These are phyloP conservation scores for Hepatocystis sp. DNA, from an alignment of 169 alveolate species.

Conservation along the genomic window DNA sequence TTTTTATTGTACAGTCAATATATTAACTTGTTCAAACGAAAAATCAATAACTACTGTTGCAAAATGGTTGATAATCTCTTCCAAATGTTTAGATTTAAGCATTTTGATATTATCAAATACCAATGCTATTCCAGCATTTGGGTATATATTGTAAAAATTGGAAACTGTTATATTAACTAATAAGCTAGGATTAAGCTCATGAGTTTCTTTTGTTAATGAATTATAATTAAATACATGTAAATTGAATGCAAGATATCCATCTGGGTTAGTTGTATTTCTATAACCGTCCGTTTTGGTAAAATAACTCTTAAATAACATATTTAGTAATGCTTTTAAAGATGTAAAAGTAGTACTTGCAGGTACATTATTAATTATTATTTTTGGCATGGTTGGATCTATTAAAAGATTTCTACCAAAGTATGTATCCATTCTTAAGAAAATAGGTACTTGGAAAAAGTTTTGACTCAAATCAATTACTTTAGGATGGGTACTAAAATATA, in stretches of 20 bases:
- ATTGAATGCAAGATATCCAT: not conserved
- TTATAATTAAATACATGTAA: not conserved
- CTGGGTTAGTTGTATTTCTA: not conserved
- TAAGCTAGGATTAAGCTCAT: slow-evolving; percentile 13
- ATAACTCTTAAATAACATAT: slow-evolving; percentile 6
- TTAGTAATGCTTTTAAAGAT: slow-evolving; percentile 24
- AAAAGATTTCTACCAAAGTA: not conserved
- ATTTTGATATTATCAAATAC: slow-evolving; percentile 21
- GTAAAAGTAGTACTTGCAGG: slow-evolving; percentile 21
- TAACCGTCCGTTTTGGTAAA: slow-evolving; percentile 5
- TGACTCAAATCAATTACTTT: slow-evolving; percentile 41
- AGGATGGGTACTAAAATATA: slow-evolving; percentile 48
- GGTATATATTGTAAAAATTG: slow-evolving; percentile 47
- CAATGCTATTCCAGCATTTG: slow-evolving; percentile 36
- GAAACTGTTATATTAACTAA: slow-evolving; percentile 35
- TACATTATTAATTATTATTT: slow-evolving; percentile 52
- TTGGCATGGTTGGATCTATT: slow-evolving; percentile 9
- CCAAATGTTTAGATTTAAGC: slow-evolving; percentile 5
- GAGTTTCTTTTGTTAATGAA: slow-evolving; percentile 16
- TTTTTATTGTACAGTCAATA: too few species aligned
- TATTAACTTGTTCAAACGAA: slow-evolving; percentile 4
- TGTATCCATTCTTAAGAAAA: slow-evolving; percentile 12
- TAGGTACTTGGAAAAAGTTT: slow-evolving; percentile 63
- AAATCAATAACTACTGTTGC: slow-evolving; percentile 50
- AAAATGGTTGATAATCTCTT: slow-evolving; percentile 42